Conservation (phyloP, 495 filamentous ascomycete species). For the Neurospora sp. region DNA sequence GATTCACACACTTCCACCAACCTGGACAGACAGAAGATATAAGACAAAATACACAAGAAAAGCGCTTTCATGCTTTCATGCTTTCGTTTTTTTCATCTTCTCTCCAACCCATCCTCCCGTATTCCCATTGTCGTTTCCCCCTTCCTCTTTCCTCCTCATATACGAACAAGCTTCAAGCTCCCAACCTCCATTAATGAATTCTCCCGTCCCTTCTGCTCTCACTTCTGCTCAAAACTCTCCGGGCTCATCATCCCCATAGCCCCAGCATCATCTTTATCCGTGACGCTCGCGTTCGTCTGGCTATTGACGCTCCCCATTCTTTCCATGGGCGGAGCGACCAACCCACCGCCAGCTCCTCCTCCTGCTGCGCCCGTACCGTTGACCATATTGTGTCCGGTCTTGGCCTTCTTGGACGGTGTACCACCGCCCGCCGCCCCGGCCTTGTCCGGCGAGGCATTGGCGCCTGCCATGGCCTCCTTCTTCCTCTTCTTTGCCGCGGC, state of each 20-base stretch:
- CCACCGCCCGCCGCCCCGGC: conserved; percentile 7
- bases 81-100: not conserved
- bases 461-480: conserved; percentile 38
- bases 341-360: not conserved
- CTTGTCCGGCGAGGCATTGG: conserved; percentile 32
- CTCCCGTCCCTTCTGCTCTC: not conserved
- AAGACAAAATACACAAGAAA: not conserved
- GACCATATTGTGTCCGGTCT: not conserved
- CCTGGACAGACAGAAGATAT: not conserved
- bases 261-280: conserved; percentile 41
- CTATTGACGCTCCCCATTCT: conserved; percentile 41
- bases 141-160: not conserved
- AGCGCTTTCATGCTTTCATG: not conserved
- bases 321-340: conserved; percentile 31
- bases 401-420: conserved; percentile 31
- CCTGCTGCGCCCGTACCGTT: conserved; percentile 6
- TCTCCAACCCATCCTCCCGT: not conserved
- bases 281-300: conserved; percentile 41
- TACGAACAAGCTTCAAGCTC: not conserved
- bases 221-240: conserved; percentile 46
- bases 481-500: conserved; percentile 69
- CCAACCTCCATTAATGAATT: not conserved
- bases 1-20: not conserved
- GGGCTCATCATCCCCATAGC: conserved; percentile 55
- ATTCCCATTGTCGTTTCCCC: not conserved